phyloP scores from a whole-genome alignment of 306 rosid species.

The Acacia melanoxylon region DNA sequence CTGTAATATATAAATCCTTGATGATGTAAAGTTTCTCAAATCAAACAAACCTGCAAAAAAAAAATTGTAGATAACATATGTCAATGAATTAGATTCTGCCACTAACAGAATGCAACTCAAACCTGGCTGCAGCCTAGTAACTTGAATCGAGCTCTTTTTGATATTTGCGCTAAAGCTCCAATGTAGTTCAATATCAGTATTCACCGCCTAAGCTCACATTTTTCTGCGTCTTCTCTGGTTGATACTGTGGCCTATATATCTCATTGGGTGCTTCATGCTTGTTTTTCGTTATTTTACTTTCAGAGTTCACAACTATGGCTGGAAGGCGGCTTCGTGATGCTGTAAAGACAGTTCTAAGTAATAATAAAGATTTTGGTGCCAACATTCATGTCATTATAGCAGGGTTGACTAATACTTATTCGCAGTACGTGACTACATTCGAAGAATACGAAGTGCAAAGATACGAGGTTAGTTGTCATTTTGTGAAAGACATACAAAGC shows the following conservation, averaged over 20 bases:
- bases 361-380: slow-evolving; percentile 39
- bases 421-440: slow-evolving; percentile 80
- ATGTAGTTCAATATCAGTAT: not conserved
- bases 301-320: slow-evolving; percentile 96
- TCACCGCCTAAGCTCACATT: not conserved
- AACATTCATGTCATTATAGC: slow-evolving; percentile 70
- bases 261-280: slow-evolving; percentile 30
- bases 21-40: slow-evolving; percentile 6
- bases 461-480: slow-evolving; percentile 78
- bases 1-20: slow-evolving; percentile 11
- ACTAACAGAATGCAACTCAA: not conserved
- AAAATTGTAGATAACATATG: not conserved
- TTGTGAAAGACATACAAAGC: slow-evolving; percentile 12
- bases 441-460: slow-evolving; percentile 89
- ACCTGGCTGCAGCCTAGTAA: slow-evolving; percentile 6
- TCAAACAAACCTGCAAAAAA: not conserved
- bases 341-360: slow-evolving; percentile 60
- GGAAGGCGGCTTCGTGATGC: slow-evolving; percentile 94
- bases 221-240: not conserved
- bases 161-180: not conserved
- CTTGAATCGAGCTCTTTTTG: not conserved
- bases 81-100: slow-evolving; percentile 18
- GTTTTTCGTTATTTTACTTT: slow-evolving; percentile 23
- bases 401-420: slow-evolving; percentile 83
- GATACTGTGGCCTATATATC: not conserved